A percentile compares a stretch with the other conserved stretches of the same genome.
Evolutionary conservation across 192 early-diverging fungal genomes (phyloP).

Genomic region (Coemansia brasiliensis): DNA sequence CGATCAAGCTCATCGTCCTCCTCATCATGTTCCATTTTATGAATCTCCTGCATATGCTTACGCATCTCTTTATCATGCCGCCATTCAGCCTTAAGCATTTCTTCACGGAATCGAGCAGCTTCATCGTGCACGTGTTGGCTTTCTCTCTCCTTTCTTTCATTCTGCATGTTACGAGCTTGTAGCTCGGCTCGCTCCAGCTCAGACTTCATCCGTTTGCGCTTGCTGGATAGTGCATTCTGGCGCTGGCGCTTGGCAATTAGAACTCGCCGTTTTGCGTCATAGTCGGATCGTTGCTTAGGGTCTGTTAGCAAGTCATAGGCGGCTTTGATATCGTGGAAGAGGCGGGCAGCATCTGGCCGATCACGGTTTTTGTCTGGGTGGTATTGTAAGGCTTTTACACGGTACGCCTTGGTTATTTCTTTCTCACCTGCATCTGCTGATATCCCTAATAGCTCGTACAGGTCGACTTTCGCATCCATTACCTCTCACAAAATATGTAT

Average conservation of each 20-base stretch:
- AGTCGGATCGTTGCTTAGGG: constrained; percentile 21
- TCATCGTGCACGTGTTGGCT: constrained; percentile 21
- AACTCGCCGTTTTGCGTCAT: constrained; percentile 32
- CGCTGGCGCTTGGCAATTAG: constrained; percentile 44
- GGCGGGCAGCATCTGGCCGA: constrained; percentile 22
- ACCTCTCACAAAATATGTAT: not conserved
- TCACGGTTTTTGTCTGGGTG: constrained; percentile 91
- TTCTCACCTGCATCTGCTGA: constrained; percentile 67
- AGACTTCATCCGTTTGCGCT: constrained; percentile 50
- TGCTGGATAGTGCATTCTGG: constrained; percentile 18
- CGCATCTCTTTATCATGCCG: constrained; percentile 33
- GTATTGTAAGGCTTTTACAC: constrained; percentile 75
- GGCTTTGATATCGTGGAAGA: constrained; percentile 37
- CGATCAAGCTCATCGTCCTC: constrained; percentile 37
- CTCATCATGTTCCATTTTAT: not conserved
- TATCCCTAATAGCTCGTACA: constrained; percentile 89
- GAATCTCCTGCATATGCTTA: constrained; percentile 22
- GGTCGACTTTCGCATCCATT: constrained; percentile 12
- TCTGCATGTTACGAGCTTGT: constrained; percentile 14
- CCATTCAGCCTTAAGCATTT: constrained; percentile 19
- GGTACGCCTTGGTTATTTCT: constrained; percentile 79
- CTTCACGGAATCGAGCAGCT: constrained; percentile 35
- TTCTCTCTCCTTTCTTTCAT: not conserved
- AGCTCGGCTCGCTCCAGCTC: constrained; percentile 39
- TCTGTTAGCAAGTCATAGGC: constrained; percentile 39